Evolutionary conservation across 768 basidiomycete species (phyloP).

Genomic region (Pleurotus pulmonarius): DNA sequence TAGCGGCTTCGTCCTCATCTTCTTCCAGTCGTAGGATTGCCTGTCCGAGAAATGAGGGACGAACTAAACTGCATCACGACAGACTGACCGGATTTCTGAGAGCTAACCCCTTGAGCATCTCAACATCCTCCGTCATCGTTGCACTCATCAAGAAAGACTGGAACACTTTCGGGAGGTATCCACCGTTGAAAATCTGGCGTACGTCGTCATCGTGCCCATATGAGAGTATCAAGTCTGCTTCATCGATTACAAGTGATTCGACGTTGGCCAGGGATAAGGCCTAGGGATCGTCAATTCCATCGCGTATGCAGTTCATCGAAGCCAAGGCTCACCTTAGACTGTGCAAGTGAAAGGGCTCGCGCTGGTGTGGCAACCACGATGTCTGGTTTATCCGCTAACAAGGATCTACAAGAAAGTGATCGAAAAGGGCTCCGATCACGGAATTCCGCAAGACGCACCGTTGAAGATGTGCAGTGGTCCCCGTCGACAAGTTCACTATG

Average conservation of each 20-base stretch:
- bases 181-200: conserved; percentile 62
- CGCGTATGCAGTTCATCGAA: neutral
- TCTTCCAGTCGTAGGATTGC: conserved; percentile 86
- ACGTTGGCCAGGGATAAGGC: conserved; percentile 61
- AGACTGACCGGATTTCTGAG: conserved; percentile 79
- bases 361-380: conserved; percentile 80
- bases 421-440: neutral
- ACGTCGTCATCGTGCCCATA: conserved; percentile 96
- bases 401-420: conserved; percentile 10
- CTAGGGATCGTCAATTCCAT: conserved; percentile 27
- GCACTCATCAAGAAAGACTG: conserved; percentile 97
- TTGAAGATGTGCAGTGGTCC: conserved; percentile 67
- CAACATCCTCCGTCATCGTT: conserved; percentile 95
- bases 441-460: conserved; percentile 39
- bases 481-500: conserved; percentile 74
- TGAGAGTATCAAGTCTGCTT: conserved; percentile 94
- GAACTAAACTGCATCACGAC: neutral
- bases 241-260: conserved; percentile 91
- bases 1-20: conserved; percentile 74
- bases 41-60: conserved; percentile 31
- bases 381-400: conserved; percentile 66
- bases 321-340: conserved; percentile 53
- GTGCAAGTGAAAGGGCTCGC: conserved; percentile 60
- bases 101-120: conserved; percentile 82
- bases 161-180: conserved; percentile 73